phyloP scores from a whole-genome alignment of 345 rosid species.

The Populus ilicifolia region DNA sequence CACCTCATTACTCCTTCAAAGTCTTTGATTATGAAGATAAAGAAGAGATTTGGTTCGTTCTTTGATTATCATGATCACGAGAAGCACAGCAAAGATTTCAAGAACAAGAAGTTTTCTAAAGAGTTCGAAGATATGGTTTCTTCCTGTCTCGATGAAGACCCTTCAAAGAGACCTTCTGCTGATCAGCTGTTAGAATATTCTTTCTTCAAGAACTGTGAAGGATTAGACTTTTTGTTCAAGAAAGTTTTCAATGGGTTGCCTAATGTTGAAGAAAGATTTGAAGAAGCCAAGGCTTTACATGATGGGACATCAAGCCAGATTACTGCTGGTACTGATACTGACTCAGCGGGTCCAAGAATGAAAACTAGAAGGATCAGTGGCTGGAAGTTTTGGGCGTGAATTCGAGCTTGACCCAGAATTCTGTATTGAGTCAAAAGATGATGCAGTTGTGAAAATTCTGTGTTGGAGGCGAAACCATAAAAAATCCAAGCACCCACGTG shows the following conservation, averaged over 20 bases:
- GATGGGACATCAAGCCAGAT: not conserved
- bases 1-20: conserved; percentile 63
- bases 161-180: conserved; percentile 66
- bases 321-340: conserved; percentile 9
- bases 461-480: conserved; percentile 31
- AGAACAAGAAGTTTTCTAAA: conserved; percentile 60
- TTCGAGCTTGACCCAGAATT: conserved; percentile 71
- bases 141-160: conserved; percentile 75
- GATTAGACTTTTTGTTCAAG: conserved; percentile 49
- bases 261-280: conserved; percentile 62
- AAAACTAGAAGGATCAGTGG: conserved; percentile 80
- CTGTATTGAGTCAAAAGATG: conserved; percentile 30
- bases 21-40: conserved; percentile 74
- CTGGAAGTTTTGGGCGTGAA: conserved; percentile 74
- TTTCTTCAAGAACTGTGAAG: conserved; percentile 68
- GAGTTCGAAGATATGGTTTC: conserved; percentile 82
- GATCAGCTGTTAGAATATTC: conserved; percentile 68
- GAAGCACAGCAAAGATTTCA: conserved; percentile 35
- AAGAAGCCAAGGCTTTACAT: conserved; percentile 23
- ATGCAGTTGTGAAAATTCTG: conserved; percentile 20
- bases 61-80: conserved; percentile 52
- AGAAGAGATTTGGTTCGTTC: conserved; percentile 61
- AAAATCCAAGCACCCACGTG: conserved; percentile 1
- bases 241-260: conserved; percentile 57
- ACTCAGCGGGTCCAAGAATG: conserved; percentile 4